phyloP scores from a whole-genome alignment of 768 basidiomycete genomes.

The Auriscalpium orientale region DNA sequence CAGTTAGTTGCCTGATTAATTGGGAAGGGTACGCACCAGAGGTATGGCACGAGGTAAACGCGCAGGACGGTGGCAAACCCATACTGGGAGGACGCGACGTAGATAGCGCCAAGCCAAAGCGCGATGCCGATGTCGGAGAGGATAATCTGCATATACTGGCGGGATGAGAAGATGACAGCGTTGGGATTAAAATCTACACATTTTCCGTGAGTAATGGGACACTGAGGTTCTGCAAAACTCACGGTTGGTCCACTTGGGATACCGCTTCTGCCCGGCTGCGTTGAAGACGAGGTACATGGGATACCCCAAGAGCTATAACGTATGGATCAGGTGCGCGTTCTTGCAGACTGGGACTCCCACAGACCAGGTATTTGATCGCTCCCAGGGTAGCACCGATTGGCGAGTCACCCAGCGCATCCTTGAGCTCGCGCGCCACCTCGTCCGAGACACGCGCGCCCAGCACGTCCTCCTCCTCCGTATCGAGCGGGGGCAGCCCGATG shows the following conservation, averaged over 20 bases:
- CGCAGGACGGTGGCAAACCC: conserved; percentile 70
- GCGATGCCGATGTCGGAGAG: conserved; percentile 81
- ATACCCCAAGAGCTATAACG: conserved; percentile 67
- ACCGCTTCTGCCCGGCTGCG: conserved; percentile 77
- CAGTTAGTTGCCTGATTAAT: conserved; percentile 25
- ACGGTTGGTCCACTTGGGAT: conserved; percentile 78
- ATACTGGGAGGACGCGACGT: conserved; percentile 45
- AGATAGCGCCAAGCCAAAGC: conserved; percentile 58
- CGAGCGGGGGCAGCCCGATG: conserved; percentile 52
- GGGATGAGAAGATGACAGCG: conserved; percentile 73
- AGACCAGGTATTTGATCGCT: conserved; percentile 52
- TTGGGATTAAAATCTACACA: conserved; percentile 67
- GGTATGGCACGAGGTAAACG: conserved; percentile 84
- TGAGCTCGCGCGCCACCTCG: conserved; percentile 63
- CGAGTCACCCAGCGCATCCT: conserved; percentile 87
- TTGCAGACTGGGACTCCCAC: conserved; percentile 13
- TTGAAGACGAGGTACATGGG: conserved; percentile 76
- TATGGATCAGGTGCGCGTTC: too few species aligned
- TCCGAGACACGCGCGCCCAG: conserved; percentile 57
- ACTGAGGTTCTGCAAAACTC: conserved; percentile 22
- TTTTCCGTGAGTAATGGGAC: not conserved
- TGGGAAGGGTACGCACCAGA: conserved; percentile 45
- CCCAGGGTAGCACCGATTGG: conserved; percentile 62
- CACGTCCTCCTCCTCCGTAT: conserved; percentile 59
- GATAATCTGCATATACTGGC: conserved; percentile 70